These are phyloP conservation scores for Coemansia sp. DNA, from an alignment of 192 early-diverging fungal genomes.

Conservation along the genomic window DNA sequence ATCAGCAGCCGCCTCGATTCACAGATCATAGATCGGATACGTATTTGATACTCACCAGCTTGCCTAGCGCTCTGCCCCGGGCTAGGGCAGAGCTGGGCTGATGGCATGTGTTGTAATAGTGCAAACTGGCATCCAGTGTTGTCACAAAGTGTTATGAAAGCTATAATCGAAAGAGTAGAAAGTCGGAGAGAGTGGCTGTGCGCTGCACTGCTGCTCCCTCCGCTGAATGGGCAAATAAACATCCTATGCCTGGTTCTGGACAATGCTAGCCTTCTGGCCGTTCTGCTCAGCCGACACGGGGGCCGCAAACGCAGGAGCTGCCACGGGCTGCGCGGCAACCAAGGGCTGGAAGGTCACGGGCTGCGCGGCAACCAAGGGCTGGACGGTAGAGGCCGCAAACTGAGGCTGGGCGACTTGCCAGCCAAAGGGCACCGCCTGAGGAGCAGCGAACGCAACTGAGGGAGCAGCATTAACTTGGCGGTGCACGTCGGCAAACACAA, in stretches of 20 bases:
- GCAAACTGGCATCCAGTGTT: no score
- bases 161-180: no score
- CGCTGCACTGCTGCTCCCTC: no score
- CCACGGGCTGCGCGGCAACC: slow-evolving; percentile 6
- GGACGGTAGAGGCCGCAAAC: slow-evolving; percentile 4
- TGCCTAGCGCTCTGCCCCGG: no score
- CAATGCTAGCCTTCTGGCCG: slow-evolving; percentile 20
- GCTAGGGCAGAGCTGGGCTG: no score
- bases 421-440: slow-evolving; percentile 3
- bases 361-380: not conserved
- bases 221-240: not conserved
- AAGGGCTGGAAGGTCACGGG: not conserved
- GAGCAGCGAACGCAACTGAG: not conserved
- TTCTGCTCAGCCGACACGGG: slow-evolving; percentile 17
- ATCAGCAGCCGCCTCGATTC: no score
- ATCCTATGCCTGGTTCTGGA: slow-evolving; percentile 21
- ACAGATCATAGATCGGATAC: not conserved
- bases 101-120: no score
- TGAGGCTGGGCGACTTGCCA: slow-evolving; percentile 6
- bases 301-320: slow-evolving; percentile 1
- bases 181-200: no score
- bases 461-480: slow-evolving; percentile 24
- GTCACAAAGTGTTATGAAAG: no score
- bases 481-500: slow-evolving; percentile 35
- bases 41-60: no score